Conservation (phyloP, 176 grass and related monocot species). For the Saccharum spontaneum region DNA sequence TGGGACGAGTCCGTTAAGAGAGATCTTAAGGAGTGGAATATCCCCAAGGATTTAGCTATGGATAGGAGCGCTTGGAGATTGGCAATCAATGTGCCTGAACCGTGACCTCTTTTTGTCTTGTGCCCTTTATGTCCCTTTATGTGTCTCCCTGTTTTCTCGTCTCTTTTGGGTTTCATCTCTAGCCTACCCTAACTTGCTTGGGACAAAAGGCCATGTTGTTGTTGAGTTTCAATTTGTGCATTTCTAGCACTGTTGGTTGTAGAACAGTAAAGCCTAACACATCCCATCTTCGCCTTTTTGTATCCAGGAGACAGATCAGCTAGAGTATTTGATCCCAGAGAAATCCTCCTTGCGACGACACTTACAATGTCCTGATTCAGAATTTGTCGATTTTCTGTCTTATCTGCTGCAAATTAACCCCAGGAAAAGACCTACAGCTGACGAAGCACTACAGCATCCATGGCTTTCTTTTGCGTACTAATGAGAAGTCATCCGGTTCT, state of each 20-base stretch:
- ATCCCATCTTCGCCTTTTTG: conserved; percentile 9
- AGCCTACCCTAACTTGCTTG: too few species aligned
- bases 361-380: conserved; percentile 57
- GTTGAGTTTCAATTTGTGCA: not conserved
- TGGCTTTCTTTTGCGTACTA: conserved; percentile 77
- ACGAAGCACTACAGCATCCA: conserved; percentile 73
- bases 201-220: too few species aligned
- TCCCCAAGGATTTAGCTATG: too few species aligned
- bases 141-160: too few species aligned
- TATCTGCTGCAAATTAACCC: conserved; percentile 95
- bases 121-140: too few species aligned
- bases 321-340: conserved; percentile 72
- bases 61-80: too few species aligned
- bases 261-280: not conserved
- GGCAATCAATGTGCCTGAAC: too few species aligned
- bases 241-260: not conserved
- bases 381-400: conserved; percentile 87
- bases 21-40: too few species aligned
- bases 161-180: too few species aligned
- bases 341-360: conserved; percentile 73
- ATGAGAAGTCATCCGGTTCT: not conserved
- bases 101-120: too few species aligned
- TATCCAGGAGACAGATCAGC: conserved; percentile 72
- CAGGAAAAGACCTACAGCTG: conserved; percentile 74
- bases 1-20: too few species aligned